A percentile compares a stretch with the other conserved stretches of the same genome.
These are phyloP conservation scores for Protostelium mycophagum DNA, from an alignment of 78 protist species.

Conservation along the genomic window DNA sequence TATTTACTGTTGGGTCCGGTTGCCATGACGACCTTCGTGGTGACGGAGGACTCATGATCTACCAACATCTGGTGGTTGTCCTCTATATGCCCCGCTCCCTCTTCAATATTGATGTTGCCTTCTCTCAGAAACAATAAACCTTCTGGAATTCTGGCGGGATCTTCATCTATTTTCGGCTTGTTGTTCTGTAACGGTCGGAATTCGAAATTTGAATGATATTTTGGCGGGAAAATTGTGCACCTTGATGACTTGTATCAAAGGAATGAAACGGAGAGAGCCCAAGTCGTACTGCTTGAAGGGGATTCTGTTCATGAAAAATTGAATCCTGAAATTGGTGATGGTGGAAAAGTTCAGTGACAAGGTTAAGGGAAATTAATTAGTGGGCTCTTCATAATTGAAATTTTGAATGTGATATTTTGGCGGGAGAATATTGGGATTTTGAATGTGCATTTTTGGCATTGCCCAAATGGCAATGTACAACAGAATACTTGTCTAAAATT, in stretches of 20 bases:
- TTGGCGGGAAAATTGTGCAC: no score
- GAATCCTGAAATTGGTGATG: not conserved
- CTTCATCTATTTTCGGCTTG: no score
- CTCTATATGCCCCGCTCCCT: not conserved
- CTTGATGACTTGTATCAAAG: not conserved
- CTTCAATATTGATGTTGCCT: not conserved
- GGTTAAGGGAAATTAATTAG: not conserved
- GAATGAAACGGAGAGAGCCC: not conserved
- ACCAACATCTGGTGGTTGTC: not conserved
- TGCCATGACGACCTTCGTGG: not conserved
- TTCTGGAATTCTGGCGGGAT: no score
- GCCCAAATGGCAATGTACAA: no score
- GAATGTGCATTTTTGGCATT: not conserved
- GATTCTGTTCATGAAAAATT: not conserved
- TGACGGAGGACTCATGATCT: not conserved
- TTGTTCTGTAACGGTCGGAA: no score
- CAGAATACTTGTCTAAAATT: not conserved
- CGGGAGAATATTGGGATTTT: not conserved
- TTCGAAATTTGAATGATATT: no score
- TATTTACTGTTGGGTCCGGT: not conserved
- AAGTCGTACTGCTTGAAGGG: not conserved
- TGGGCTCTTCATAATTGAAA: not conserved
- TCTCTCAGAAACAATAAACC: not conserved
- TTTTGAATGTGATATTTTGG: constrained; percentile 4
- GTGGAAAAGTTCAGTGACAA: not conserved